phyloP scores from a whole-genome alignment of 2,329 filamentous ascomycete species.

The Endothia cerciana region DNA sequence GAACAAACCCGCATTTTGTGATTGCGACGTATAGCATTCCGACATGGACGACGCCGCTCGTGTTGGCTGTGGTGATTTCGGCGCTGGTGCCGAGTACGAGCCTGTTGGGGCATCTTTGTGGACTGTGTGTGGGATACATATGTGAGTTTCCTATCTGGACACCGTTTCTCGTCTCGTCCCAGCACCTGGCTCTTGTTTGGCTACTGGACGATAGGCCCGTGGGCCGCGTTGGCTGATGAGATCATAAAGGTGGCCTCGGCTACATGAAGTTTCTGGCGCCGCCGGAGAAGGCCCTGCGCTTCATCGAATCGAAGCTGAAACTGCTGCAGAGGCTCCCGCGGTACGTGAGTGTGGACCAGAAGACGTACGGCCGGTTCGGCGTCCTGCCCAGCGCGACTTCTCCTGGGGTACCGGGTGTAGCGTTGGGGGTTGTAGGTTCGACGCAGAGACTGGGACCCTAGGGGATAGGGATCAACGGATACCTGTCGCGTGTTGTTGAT shows the following conservation, averaged over 20 bases:
- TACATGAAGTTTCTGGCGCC: conserved; percentile 89
- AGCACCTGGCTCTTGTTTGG: neutral
- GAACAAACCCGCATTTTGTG: conserved; percentile 76
- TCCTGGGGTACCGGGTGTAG: conserved; percentile 58
- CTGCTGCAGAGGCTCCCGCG: conserved; percentile 82
- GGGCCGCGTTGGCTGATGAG: conserved; percentile 30
- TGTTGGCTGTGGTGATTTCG: conserved; percentile 73
- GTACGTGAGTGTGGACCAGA: conserved; percentile 93
- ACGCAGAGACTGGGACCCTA: conserved; percentile 72
- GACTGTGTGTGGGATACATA: conserved; percentile 80
- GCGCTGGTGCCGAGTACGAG: conserved; percentile 81
- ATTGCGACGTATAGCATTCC: conserved; percentile 71
- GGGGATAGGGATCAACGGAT: neutral
- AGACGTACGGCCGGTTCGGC: conserved; percentile 91
- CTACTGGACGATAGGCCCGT: neutral
- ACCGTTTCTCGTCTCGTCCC: neutral
- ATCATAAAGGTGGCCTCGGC: conserved; percentile 71
- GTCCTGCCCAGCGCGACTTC: conserved; percentile 63
- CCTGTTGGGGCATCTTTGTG: conserved; percentile 84
- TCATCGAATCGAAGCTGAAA: conserved; percentile 87
- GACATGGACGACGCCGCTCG: conserved; percentile 88
- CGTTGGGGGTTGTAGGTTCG: conserved; percentile 65
- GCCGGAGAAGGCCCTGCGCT: conserved; percentile 84
- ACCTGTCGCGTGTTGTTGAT: neutral
- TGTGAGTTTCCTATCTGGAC: conserved; percentile 51